Conservation (phyloP, 306 rosid genomes). For the Pyrus pyrifolia region DNA sequence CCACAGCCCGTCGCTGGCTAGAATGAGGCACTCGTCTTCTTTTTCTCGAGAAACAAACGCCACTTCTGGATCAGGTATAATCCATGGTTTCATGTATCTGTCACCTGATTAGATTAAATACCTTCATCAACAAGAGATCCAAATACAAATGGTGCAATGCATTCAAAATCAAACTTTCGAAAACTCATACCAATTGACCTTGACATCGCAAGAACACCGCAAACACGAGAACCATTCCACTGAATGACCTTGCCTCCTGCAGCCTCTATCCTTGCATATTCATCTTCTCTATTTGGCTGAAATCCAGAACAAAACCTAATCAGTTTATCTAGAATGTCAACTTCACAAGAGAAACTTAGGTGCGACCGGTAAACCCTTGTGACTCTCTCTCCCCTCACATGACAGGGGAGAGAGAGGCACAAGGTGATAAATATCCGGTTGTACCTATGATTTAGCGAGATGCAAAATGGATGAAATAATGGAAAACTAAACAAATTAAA, state of each 20-base stretch:
- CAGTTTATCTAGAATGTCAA: constrained; percentile 11
- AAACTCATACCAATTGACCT: constrained; percentile 66
- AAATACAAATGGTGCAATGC: not conserved
- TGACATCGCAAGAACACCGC: constrained; percentile 85
- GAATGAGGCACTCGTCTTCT: constrained; percentile 64
- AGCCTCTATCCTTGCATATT: constrained; percentile 68
- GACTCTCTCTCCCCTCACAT: too few relatives aligned
- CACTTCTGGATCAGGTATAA: constrained; percentile 76
- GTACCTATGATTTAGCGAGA: not conserved
- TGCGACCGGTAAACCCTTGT: not conserved
- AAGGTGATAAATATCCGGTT: not conserved
- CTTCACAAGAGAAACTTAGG: not conserved
- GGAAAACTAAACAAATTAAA: constrained; percentile 2
- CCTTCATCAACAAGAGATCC: not conserved
- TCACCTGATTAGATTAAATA: constrained; percentile 42
- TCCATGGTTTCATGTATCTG: constrained; percentile 68
- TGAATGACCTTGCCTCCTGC: constrained; percentile 79
- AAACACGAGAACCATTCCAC: constrained; percentile 72
- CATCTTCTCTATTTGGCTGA: constrained; percentile 81
- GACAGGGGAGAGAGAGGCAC: too few relatives aligned
- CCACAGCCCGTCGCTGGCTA: constrained; percentile 85
- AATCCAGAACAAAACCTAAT: constrained; percentile 6
- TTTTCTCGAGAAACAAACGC: constrained; percentile 41
- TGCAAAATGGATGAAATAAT: not conserved
- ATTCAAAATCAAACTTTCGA: not conserved